Base-by-base conservation (phyloP, 495 filamentous ascomycete species). In the Penicillium riverlandense region DNA sequence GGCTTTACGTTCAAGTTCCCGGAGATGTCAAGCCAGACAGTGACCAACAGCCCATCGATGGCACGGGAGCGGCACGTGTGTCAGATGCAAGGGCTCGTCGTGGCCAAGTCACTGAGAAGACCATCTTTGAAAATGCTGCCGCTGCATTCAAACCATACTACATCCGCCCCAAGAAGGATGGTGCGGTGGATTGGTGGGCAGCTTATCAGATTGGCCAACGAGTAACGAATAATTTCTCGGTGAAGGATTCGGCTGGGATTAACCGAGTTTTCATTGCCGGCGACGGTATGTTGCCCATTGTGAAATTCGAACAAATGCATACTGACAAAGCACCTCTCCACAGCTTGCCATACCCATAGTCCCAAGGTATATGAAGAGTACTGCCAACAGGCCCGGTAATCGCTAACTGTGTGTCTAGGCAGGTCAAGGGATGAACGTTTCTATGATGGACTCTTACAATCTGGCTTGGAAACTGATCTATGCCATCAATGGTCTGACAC, bases 341-440 rank as follows among this genome's bases (percentile, higher is more conserved):
- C 29, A 67, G 65, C 65, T 14, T 69, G 65, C 1, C 82, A 83
- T 53, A 82, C 78, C 1, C 79, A 84, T 46, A 82, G 79, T 7
- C 86, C 86, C 1, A 89, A 88, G 72, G 84, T 68, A 48, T 35
- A 22, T 22, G 3, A 22, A 6, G 22, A 22, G 22, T 22, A 3
- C 4, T 6, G 22, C 6, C 22, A 22, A 22, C 22, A 4, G 22
- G 22, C 22, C 22, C 4, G 22, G 2, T 22, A 6, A 6, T 22
- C 22, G 6, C 22, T 22, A 22, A 22, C 4, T 6, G 4, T 22
- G 22, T 16, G 6, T 22, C 22, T 14, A 91, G 69, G 86, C 86
- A 16, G 88, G 86, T 7, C 88, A 91, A 69, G 88, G 88, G 32
- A 90, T 92, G 86, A 95, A 95, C 55, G 83, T 88, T 5, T 85